Conservation (phyloP, 2,329 filamentous ascomycete species). For the Malbranchea cinnamomea region DNA sequence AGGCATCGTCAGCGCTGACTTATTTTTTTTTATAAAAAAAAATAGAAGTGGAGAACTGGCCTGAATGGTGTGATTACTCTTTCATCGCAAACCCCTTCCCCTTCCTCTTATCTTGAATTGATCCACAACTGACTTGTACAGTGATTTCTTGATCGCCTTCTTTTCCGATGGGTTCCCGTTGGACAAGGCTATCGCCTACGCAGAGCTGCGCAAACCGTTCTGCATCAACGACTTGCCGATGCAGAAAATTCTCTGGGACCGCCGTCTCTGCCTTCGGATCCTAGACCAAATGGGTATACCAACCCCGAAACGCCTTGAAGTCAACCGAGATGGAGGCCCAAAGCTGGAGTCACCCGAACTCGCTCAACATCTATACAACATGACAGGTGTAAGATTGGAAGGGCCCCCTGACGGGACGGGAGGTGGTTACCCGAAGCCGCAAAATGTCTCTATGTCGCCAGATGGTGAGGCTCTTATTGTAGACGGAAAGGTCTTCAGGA, state of each 20-base stretch:
- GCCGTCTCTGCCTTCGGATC: constrained; percentile 73
- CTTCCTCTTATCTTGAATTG: neutral
- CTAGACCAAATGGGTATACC: constrained; percentile 81
- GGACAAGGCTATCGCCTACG: constrained; percentile 93
- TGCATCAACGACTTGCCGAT: constrained; percentile 96
- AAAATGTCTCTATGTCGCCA: constrained; percentile 71
- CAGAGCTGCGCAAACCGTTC: constrained; percentile 82
- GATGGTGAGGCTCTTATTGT: constrained; percentile 78
- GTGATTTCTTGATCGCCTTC: constrained; percentile 92
- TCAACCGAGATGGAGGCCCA: constrained; percentile 86
- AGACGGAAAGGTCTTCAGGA: constrained; percentile 65
- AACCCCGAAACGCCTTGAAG: constrained; percentile 75
- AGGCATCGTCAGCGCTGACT: neutral
- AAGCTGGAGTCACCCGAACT: constrained; percentile 63
- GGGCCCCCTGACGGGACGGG: constrained; percentile 54
- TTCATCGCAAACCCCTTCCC: no score
- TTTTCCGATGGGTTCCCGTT: constrained; percentile 96
- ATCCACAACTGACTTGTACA: constrained; percentile 11
- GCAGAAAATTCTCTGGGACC: constrained; percentile 95
- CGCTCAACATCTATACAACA: constrained; percentile 61
- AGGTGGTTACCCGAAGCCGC: constrained; percentile 40
- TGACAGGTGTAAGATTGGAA: constrained; percentile 63
- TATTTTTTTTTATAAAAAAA: neutral
- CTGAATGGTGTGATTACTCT: constrained; percentile 67
- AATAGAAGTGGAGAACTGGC: constrained; percentile 81